Conservation (phyloP, 345 rosid genomes). For the Arabis hirsuta region DNA sequence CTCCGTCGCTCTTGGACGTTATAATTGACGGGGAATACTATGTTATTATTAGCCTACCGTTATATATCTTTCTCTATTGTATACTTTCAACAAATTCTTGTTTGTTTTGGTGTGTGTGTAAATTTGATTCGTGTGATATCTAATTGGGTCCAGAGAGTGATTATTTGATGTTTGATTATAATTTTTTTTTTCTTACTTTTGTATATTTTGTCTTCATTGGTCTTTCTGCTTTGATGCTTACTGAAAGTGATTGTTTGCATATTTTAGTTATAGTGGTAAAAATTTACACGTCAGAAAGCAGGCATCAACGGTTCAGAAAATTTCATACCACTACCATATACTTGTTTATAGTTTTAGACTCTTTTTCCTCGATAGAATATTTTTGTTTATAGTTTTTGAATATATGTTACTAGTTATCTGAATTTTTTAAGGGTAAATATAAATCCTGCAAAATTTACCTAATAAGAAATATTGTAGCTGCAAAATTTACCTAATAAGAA, state of each 20-base stretch:
- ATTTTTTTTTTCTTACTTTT: conserved; percentile 2
- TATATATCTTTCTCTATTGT: conserved; percentile 3
- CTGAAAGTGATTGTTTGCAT: conserved; percentile 20
- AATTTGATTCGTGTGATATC: conserved; percentile 38
- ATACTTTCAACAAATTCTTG: conserved; percentile 13
- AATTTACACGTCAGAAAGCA: conserved; percentile 31
- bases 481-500: not conserved
- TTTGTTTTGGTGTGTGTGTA: conserved; percentile 30
- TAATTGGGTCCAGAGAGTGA: conserved; percentile 23
- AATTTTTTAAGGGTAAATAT: not conserved
- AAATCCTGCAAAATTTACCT: not conserved
- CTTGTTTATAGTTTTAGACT: conserved; percentile 11
- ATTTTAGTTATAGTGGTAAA: conserved; percentile 28
- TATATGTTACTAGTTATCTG: not conserved
- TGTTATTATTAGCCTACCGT: not conserved
- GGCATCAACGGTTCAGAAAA: conserved; percentile 22
- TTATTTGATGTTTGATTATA: conserved; percentile 16
- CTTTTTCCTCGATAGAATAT: conserved; percentile 13
- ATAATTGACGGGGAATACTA: conserved; percentile 38
- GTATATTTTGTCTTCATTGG: not conserved
- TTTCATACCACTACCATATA: conserved; percentile 1
- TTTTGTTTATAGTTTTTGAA: not conserved
- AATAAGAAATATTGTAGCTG: not conserved
- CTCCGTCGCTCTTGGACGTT: conserved; percentile 71
- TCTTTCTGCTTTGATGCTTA: conserved; percentile 25